Conservation (phyloP, 257 asterid genomes). For the Nicotiana knightiana region DNA sequence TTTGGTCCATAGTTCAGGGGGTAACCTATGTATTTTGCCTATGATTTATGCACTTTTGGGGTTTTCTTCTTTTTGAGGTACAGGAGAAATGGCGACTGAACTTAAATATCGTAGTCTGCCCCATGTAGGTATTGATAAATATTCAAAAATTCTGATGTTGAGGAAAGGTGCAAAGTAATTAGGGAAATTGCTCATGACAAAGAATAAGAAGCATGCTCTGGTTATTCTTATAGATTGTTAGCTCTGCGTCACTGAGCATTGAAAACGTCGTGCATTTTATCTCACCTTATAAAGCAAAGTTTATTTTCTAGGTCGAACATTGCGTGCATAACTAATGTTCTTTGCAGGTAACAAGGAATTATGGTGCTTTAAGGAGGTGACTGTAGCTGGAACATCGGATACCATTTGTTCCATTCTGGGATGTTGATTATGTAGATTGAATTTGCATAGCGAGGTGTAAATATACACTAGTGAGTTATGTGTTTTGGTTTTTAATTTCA, state of each 20-base stretch:
- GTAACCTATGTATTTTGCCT: too few species aligned
- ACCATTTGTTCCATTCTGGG: not conserved
- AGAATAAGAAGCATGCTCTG: not conserved
- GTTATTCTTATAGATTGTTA: not conserved
- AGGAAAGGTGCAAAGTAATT: not conserved
- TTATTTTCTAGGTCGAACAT: not conserved
- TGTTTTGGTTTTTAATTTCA: not conserved
- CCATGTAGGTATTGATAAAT: not conserved
- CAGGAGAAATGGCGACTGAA: not conserved
- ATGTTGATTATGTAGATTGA: not conserved
- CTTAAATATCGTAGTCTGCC: not conserved
- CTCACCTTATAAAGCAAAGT: not conserved
- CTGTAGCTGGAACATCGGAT: not conserved
- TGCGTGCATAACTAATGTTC: not conserved
- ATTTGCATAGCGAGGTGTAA: not conserved
- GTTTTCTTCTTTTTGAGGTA: not conserved
- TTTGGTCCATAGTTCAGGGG: not conserved
- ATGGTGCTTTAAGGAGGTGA: slow-evolving; percentile 10
- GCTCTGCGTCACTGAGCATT: not conserved
- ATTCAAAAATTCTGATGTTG: not conserved
- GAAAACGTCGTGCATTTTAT: not conserved
- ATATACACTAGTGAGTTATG: not conserved
- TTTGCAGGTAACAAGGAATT: slow-evolving; percentile 9
- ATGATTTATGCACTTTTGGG: not conserved
- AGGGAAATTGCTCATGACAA: not conserved